Percentiles rank a stretch among this genome's conserved stretches.
Evolutionary conservation across 2,329 filamentous ascomycete genomes (phyloP).

Genomic region (Bimuria novae-zelandiae): DNA sequence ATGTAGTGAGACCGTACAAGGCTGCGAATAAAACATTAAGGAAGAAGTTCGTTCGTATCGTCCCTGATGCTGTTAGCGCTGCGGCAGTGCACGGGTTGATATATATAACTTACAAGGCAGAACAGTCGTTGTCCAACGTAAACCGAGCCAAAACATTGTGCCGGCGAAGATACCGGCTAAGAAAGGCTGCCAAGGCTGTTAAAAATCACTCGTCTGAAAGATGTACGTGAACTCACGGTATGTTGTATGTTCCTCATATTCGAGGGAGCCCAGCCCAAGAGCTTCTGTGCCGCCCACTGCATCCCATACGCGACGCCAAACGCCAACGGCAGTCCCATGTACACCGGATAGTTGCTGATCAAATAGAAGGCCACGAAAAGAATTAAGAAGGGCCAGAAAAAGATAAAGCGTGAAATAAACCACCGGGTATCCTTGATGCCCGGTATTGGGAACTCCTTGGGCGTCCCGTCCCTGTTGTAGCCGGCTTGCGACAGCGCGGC

Average conservation of each 20-base stretch:
- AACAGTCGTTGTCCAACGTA: slow-evolving; percentile 75
- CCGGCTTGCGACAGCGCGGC: slow-evolving; percentile 82
- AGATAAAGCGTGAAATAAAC: slow-evolving; percentile 85
- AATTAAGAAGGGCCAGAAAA: slow-evolving; percentile 82
- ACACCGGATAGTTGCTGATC: slow-evolving; percentile 74
- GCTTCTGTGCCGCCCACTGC: slow-evolving; percentile 76
- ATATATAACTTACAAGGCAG: slow-evolving; percentile 71
- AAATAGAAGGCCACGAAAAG: slow-evolving; percentile 73
- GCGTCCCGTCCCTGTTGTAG: slow-evolving; percentile 77
- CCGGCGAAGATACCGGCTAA: slow-evolving; percentile 91
- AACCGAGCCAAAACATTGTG: slow-evolving; percentile 78
- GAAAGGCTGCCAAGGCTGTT: too few relatives aligned
- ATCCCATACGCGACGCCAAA: slow-evolving; percentile 69
- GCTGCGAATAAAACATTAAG: slow-evolving; percentile 76
- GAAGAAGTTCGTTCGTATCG: slow-evolving; percentile 68
- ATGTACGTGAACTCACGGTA: slow-evolving; percentile 63
- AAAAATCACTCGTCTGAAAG: too few relatives aligned
- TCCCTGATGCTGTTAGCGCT: slow-evolving; percentile 53
- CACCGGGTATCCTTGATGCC: slow-evolving; percentile 76
- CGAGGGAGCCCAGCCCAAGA: slow-evolving; percentile 79
- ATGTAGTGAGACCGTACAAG: slow-evolving; percentile 69
- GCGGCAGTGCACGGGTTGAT: too few relatives aligned
- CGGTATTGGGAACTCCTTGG: slow-evolving; percentile 73
- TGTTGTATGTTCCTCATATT: slow-evolving; percentile 90
- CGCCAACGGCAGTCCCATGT: slow-evolving; percentile 74